Evolutionary conservation across 176 grass and related monocot species (phyloP), one percentile per base, ranked within the genome.

Genomic region (Paspalum vaginatum): DNA sequence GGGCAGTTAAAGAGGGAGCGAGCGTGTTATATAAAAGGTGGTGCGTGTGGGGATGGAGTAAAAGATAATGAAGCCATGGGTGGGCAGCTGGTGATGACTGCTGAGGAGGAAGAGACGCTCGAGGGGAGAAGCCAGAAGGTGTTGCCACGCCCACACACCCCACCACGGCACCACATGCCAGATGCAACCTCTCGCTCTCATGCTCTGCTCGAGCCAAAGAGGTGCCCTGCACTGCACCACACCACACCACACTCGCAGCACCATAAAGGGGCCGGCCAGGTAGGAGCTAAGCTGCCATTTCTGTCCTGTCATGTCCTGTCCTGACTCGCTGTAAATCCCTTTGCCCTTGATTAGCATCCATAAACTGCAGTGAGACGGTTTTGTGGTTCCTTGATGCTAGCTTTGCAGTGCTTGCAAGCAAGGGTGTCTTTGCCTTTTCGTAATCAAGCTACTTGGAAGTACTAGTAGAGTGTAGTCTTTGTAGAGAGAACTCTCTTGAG

Each of bases 11-110:
- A 68, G 54, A 65, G 24, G 12, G 10, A 26, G 51, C 8, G 38
- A 9, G 62, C 8, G 77, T 68, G 56, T 77, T 87, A 85, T 93
- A 91, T 85, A 91, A 78, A 88, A 88, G 63, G 32, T 71, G 11
- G 46, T 78, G 48, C 48, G 48, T 54, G 77, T 79, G 45, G 32
- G 60, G 60, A 64, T 65, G 68, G 41, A 24, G 81, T 53, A 60
- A 71, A 78, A 93, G 76, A 88, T 76, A 83, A 86, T 61, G 85
- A 65, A 65, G 65, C 37, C 81, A 79, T 84, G 63, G 78, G 81
- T 79, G 74, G n/a, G 89, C 78, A 90, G 83, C 88, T 88, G 85
- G 68, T 79, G 57, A 67, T 43, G 80, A 78, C 32, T 32, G 58
- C 13, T 10, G 65, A 65, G 57, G 40, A 56, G 64, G 53, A 5